Evolutionary conservation across 768 basidiomycete species (phyloP), one percentile per base, ranked within the genome.

Genomic region (Amanita molliuscula): DNA sequence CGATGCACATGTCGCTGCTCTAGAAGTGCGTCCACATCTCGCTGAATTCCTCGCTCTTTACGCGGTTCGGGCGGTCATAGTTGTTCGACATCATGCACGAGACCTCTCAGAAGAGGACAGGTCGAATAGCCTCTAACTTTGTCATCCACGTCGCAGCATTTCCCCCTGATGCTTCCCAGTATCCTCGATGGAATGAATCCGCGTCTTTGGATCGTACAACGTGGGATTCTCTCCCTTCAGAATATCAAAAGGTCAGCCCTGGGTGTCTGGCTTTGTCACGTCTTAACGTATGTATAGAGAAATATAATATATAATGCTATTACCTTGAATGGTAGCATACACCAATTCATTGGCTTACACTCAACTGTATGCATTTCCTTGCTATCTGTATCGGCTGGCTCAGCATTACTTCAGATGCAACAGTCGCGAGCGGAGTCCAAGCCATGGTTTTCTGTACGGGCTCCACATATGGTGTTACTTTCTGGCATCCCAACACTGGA

Each of bases 1-100:
- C 6, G 86, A 88, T 51, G 86, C 81, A 6, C 61, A 85, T 10
- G 79, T 83, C 11, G 80, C 84, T 15, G 80, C 78, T 28, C 63
- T 87, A 20, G 84, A 88, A 72, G 84, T 85, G 47, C 48, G 67
- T 36, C 6, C 28, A 13, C 25, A 57, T 37, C 18, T 10, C 6
- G 31, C 45, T 34, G 9, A 33, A 15, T 18, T 29, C 11, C 9
- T 36, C 29, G 29, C 13, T 29, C 29, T 25, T 35, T 36, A 16
- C 3, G 34, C 16, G 2, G 16, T 20, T 8, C 48, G 23, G 33
- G 40, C 31, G 37, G 18, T 6, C 31, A 37, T 33, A 74, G 73
- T 54, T 76, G 23, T 75, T 72, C 55, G 71, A 69, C 55, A 71
- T 69, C 33, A 72, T 67, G 61, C 56, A 55, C 9, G 55, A 34